These are phyloP conservation scores for Periglandula ipomoeae DNA, from an alignment of 2,329 filamentous ascomycete genomes.

Conservation along the genomic window DNA sequence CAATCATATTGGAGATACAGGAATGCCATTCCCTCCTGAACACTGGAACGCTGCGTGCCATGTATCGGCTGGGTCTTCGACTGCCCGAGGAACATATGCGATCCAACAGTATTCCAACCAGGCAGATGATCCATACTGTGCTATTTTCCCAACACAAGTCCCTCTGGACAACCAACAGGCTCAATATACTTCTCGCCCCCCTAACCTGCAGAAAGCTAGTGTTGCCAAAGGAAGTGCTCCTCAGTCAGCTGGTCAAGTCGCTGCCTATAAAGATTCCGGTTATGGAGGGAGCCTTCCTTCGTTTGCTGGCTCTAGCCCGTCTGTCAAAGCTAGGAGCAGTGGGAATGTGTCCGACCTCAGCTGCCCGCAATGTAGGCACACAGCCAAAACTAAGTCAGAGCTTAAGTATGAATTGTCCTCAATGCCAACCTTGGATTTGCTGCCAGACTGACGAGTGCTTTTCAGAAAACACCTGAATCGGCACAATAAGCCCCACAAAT, in stretches of 20 bases:
- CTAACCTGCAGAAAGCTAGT: not conserved
- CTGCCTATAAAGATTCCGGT: constrained; percentile 31
- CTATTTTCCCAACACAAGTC: not conserved
- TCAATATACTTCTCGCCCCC: not conserved
- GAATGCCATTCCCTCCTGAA: not conserved
- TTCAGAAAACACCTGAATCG: constrained; percentile 64
- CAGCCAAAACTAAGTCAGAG: constrained; percentile 9
- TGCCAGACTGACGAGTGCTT: not conserved
- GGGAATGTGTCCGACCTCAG: not conserved
- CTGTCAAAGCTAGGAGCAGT: constrained; percentile 27
- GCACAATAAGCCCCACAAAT: constrained; percentile 60
- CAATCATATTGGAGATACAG: not conserved
- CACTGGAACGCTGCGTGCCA: not conserved
- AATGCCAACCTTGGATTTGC: not conserved
- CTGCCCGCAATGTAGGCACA: not conserved
- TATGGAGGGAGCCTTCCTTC: constrained; percentile 33
- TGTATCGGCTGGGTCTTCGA: not conserved
- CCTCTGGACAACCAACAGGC: not conserved
- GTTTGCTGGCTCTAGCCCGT: constrained; percentile 33
- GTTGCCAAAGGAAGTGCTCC: too few relatives aligned
- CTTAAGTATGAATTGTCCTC: constrained; percentile 2
- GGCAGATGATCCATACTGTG: constrained; percentile 4
- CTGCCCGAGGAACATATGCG: constrained; percentile 1
- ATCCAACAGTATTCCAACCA: constrained; percentile 2
- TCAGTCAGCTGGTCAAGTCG: constrained; percentile 18